Base-by-base conservation (phyloP, 2,329 filamentous ascomycete species). In the Botrytis deweyae region DNA sequence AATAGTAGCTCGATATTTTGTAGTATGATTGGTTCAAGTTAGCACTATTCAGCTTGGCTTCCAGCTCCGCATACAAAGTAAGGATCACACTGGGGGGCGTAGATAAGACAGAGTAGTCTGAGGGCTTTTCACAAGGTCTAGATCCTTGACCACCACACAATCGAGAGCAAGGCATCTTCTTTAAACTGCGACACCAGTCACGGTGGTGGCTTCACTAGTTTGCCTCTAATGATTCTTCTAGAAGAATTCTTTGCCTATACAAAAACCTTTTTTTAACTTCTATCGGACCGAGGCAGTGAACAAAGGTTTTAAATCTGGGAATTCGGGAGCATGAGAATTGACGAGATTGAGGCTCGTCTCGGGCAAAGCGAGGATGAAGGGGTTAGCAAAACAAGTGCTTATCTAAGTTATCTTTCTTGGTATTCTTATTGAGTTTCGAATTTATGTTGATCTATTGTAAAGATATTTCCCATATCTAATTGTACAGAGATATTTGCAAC, bases 311-410 rank as follows among this genome's bases (percentile, higher is more conserved):
- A 62, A n/a, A 16, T 63, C 38, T 40, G 22, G 36, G 61, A 40
- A 63, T 40, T 63, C 18, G 61, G 25, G 22, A 52, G n/a, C n/a
- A 55, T 55, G 49, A 55, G 25, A 55, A 55, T 55, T 55, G 49
- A n/a, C 25, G 49, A 55, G 8, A n/a, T 29, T 67, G 65, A 38
- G 33, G 33, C 25, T 55, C 46, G 46, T 67, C 33, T 52, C 14
- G 8, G 33, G 46, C 22, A n/a, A 40, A 40, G 44, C 46, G 65
- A 67, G 64, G 33, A 67, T 67, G 64, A 67, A 67, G 46, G 33
- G 65, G 46, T 40, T n/a, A 38, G 65, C 38, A 67, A 36, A n/a
- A 55, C 33, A n/a, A 7, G n/a, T 55, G 49, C 49, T 55, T 55
- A 55, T 55, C 25, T 55, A 55, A 33, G 44, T 38, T 29, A 20